Percentiles rank a stretch among this genome's conserved stretches.
Evolutionary conservation across 257 asterid genomes (phyloP).

Genomic region (Primulina eburnea): DNA sequence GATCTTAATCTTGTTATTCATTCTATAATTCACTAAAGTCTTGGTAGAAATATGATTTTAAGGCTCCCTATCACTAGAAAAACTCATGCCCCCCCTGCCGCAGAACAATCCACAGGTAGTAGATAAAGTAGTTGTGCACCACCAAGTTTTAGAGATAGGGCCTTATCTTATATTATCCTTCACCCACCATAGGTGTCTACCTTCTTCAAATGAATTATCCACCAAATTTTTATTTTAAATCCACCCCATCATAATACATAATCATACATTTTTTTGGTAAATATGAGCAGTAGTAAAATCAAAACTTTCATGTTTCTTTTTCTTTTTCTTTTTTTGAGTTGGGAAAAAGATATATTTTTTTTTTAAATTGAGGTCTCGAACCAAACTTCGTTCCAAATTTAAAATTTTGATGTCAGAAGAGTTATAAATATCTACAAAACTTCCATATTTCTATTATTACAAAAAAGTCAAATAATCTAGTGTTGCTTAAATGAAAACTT

Average conservation of each 20-base stretch:
- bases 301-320: no score
- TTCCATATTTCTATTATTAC: no score
- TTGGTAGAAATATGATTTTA: background rate
- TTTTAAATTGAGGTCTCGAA: no score
- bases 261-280: background rate
- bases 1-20: background rate
- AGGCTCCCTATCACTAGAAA: background rate
- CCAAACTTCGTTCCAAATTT: no score
- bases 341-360: no score
- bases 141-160: slow-evolving; percentile 54
- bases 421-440: no score
- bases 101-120: background rate
- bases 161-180: slow-evolving; percentile 52
- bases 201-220: slow-evolving; percentile 22
- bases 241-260: background rate
- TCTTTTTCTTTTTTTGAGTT: no score
- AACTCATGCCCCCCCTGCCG: background rate
- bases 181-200: slow-evolving; percentile 11
- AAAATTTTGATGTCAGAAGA: no score
- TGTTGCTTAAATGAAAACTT: no score
- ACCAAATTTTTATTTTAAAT: background rate
- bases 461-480: no score
- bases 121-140: slow-evolving; percentile 21
- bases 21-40: background rate
- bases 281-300: background rate